phyloP scores from a whole-genome alignment of 2,329 filamentous ascomycete species.

The Stylonectria norvegica region DNA sequence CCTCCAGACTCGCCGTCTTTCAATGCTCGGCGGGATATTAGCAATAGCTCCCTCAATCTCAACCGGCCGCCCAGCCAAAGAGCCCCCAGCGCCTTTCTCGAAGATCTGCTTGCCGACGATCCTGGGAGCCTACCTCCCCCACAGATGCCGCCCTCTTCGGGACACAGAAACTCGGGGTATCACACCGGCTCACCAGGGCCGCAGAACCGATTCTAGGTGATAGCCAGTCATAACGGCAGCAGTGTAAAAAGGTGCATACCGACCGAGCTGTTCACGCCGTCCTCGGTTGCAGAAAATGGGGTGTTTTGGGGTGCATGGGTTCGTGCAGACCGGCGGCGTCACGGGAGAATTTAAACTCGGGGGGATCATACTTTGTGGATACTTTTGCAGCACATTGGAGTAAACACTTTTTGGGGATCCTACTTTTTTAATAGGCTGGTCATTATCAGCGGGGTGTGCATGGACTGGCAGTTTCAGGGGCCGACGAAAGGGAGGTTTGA shows the following conservation, averaged over 20 bases:
- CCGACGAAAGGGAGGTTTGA: slow-evolving; percentile 1
- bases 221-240: slow-evolving; percentile 4
- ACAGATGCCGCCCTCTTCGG: slow-evolving; percentile 31
- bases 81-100: slow-evolving; percentile 83
- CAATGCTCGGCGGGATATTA: slow-evolving; percentile 48
- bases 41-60: slow-evolving; percentile 62
- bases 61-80: slow-evolving; percentile 61
- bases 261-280: slow-evolving; percentile 9
- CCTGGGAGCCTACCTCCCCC: slow-evolving; percentile 48
- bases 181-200: slow-evolving; percentile 18
- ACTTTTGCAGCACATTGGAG: slow-evolving; percentile 13
- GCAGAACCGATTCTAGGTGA: slow-evolving; percentile 25
- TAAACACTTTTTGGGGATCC: slow-evolving; percentile 11
- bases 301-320: slow-evolving; percentile 11
- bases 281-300: slow-evolving; percentile 14
- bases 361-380: slow-evolving; percentile 17
- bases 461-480: not conserved
- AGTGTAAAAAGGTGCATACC: slow-evolving; percentile 10
- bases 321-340: slow-evolving; percentile 24
- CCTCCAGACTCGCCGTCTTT: slow-evolving; percentile 65
- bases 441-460: not conserved
- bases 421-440: slow-evolving; percentile 19
- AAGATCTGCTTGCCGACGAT: slow-evolving; percentile 83
- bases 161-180: slow-evolving; percentile 21
- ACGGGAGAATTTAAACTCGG: slow-evolving; percentile 17